A percentile compares a stretch with the other conserved stretches of the same genome.
Conservation (phyloP, 2,329 filamentous ascomycete genomes). For the Trichoderma guizhouense region DNA sequence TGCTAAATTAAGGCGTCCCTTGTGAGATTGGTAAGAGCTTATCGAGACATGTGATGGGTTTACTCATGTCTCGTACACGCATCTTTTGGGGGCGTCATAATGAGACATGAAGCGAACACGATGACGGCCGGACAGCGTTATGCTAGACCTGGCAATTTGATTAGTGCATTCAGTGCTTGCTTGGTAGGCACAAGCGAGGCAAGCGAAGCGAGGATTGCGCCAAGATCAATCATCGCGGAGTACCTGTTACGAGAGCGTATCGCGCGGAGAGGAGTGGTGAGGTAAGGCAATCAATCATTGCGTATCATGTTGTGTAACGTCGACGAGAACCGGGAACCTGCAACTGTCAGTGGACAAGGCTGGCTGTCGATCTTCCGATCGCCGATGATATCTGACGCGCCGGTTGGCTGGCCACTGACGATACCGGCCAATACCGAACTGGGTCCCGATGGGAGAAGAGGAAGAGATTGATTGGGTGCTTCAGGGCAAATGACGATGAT, state of each 20-base stretch:
- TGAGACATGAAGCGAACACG: neutral
- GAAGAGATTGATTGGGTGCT: neutral
- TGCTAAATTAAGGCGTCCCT: neutral
- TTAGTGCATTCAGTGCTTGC: neutral
- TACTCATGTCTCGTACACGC: neutral
- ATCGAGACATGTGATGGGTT: neutral
- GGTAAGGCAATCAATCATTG: neutral
- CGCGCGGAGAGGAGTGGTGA: neutral
- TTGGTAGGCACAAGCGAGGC: neutral
- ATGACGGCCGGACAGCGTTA: neutral
- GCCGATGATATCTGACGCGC: neutral
- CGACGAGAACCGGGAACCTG: neutral
- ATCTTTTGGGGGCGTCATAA: neutral
- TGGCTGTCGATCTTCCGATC: conserved; percentile 1
- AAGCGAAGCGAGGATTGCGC: neutral
- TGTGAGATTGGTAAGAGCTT: neutral
- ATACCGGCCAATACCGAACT: neutral
- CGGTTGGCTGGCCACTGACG: neutral
- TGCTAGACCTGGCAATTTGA: neutral
- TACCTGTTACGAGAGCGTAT: neutral
- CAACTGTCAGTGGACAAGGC: neutral
- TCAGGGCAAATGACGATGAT: neutral
- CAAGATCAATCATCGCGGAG: neutral
- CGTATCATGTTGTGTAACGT: neutral
- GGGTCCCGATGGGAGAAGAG: neutral